phyloP scores from a whole-genome alignment of 495 filamentous ascomycete genomes.

The Bacidia rubella region DNA sequence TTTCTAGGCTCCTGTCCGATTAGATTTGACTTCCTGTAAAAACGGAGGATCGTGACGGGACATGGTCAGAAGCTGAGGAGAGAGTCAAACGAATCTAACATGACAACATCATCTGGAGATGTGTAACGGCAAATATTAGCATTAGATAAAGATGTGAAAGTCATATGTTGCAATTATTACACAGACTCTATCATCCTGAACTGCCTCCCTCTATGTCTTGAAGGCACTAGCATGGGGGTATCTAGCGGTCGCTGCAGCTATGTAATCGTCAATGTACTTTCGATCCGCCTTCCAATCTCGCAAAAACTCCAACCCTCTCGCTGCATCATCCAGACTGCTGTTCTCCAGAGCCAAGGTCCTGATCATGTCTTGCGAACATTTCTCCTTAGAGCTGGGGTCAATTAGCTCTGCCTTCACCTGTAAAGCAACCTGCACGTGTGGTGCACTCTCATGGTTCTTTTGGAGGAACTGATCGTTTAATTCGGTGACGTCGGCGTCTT shows the following conservation, averaged over 20 bases:
- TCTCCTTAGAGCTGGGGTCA: constrained; percentile 38
- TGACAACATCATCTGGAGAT: no score
- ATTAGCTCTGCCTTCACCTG: constrained; percentile 42
- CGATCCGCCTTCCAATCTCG: constrained; percentile 44
- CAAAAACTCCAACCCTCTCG: constrained; percentile 44
- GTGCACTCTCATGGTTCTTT: constrained; percentile 46
- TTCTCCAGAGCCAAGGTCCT: constrained; percentile 39
- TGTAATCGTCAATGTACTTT: constrained; percentile 39
- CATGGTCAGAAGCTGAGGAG: no score
- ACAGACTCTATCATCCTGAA: not conserved
- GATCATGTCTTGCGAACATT: constrained; percentile 47
- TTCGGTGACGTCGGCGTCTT: constrained; percentile 39
- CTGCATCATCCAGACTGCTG: constrained; percentile 42
- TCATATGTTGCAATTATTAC: not conserved
- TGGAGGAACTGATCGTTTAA: constrained; percentile 55
- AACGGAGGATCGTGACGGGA: no score
- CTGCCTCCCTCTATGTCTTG: not conserved
- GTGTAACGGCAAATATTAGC: no score
- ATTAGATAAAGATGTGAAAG: no score
- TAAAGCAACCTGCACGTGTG: constrained; percentile 50
- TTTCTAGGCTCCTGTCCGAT: no score
- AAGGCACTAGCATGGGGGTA: constrained; percentile 63
- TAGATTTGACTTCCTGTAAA: no score
- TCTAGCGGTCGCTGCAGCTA: constrained; percentile 47
- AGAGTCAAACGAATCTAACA: no score